Evolutionary conservation across 257 asterid species (phyloP), one percentile per base, ranked within the genome.

Genomic region (Solanum corneliomulleri): DNA sequence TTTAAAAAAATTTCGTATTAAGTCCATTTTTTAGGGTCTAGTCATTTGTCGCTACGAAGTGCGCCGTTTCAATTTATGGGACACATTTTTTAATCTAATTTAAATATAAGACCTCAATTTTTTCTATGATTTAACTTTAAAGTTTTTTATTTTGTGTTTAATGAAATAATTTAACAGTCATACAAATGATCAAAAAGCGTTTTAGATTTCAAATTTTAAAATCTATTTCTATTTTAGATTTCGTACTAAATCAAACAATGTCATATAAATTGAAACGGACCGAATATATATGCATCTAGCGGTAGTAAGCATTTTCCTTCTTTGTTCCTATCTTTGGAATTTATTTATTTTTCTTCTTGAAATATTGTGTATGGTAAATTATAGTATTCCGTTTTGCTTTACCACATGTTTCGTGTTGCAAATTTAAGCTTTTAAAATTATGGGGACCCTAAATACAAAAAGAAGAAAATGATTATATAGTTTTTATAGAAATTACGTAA

Each of bases 41-140:
- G 89, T 92, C 91, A 91, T 89, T 88, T 87, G 69, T 69, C 94
- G 90, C 91, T 89, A 11, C 2, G 72, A 64, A 71, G 3, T 1
- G 2, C 12, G n/a, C 15, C 14, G 1, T 62, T 2, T 0, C 12
- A 23, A 62, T 23, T 23, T 62, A 23, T 2, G 1, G 2, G 3
- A 21, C 0, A 21, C 0, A 9, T 60, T 7, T 58, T 60, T 60
- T 60, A 56, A 10, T 56, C 7, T 18, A 0, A 1, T 52, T 56
- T 1, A 33, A 33, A 33, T 3, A 3, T 3, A 33, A 33, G 4
- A 33, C 0, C 0, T 33, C 3, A 3, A 33, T 33, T 0, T 33
- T 33, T 33, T 33, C 5, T 33, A 33, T 33, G 0, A 33, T 56
- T 56, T 18, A 20, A 20, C 0, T 56, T 56, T 56, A 16, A 16